Conservation (phyloP, 345 rosid species). For the Salix exigua region DNA sequence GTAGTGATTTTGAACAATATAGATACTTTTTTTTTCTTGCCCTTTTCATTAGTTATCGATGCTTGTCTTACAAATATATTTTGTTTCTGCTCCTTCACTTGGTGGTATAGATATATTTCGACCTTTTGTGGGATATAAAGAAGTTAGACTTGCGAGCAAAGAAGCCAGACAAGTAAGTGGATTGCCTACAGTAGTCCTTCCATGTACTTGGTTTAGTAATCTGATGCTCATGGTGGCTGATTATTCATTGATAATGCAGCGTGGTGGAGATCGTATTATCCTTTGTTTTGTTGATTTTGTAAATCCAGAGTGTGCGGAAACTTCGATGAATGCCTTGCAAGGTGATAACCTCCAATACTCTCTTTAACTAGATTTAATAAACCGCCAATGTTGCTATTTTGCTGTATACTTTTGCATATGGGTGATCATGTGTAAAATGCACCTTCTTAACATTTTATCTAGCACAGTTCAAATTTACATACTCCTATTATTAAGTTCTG, state of each 20-base stretch:
- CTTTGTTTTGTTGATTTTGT: constrained; percentile 87
- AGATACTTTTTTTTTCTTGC: no score
- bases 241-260: constrained; percentile 44
- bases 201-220: neutral
- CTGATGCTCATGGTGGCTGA: neutral
- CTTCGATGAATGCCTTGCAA: constrained; percentile 87
- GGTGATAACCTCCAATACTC: constrained; percentile 33
- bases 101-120: constrained; percentile 67
- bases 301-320: constrained; percentile 83
- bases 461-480: neutral
- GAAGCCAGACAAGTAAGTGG: constrained; percentile 64
- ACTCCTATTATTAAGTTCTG: neutral
- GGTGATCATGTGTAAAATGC: neutral
- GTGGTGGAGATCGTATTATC: constrained; percentile 74
- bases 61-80: neutral
- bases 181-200: neutral
- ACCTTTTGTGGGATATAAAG: constrained; percentile 79
- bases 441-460: neutral
- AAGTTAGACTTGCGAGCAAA: constrained; percentile 74
- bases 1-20: neutral
- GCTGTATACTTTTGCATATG: no score
- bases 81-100: constrained; percentile 32
- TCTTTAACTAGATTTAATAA: neutral
- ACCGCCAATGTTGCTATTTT: neutral
- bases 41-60: neutral